A percentile compares a stretch with the other conserved stretches of the same genome.
Conservation (phyloP, 2,329 filamentous ascomycete species). For the Trichoderma harzianum region DNA sequence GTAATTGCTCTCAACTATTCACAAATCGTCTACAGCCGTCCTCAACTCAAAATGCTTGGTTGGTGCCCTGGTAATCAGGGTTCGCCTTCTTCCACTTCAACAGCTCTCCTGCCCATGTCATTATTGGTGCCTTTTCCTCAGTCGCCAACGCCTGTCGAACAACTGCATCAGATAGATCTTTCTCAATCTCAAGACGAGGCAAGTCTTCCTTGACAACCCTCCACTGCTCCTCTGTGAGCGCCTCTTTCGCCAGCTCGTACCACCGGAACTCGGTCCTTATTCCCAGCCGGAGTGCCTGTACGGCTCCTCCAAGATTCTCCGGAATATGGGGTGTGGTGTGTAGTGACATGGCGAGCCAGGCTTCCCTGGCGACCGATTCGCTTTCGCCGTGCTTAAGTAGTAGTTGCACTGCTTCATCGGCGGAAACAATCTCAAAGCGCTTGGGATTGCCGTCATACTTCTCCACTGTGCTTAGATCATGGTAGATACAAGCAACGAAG, state of each 20-base stretch:
- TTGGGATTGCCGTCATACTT: constrained; percentile 10
- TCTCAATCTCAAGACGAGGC: constrained; percentile 11
- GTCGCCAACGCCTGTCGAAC: neutral
- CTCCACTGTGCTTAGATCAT: constrained; percentile 5
- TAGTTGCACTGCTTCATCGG: constrained; percentile 3
- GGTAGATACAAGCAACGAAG: constrained; percentile 16
- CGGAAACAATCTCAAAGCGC: constrained; percentile 6
- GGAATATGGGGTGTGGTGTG: constrained; percentile 5
- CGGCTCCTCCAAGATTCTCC: constrained; percentile 2
- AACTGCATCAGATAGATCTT: constrained; percentile 6
- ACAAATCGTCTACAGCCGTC: neutral
- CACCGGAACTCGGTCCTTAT: constrained; percentile 1
- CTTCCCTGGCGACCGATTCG: constrained; percentile 1
- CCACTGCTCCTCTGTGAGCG: neutral
- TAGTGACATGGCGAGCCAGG: constrained; percentile 15
- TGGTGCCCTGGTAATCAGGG: neutral
- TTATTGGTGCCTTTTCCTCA: neutral
- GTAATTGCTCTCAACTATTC: neutral
- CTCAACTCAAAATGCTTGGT: neutral
- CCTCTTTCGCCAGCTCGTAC: neutral
- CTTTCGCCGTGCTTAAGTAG: neutral
- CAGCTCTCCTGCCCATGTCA: constrained; percentile 8
- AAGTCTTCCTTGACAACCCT: constrained; percentile 4
- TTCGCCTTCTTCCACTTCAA: constrained; percentile 10
- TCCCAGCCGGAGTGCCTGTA: constrained; percentile 11